A percentile compares a stretch with the other conserved stretches of the same genome.
Conservation (phyloP, 169 alveolate species). For the Amoebophrya sp. region DNA sequence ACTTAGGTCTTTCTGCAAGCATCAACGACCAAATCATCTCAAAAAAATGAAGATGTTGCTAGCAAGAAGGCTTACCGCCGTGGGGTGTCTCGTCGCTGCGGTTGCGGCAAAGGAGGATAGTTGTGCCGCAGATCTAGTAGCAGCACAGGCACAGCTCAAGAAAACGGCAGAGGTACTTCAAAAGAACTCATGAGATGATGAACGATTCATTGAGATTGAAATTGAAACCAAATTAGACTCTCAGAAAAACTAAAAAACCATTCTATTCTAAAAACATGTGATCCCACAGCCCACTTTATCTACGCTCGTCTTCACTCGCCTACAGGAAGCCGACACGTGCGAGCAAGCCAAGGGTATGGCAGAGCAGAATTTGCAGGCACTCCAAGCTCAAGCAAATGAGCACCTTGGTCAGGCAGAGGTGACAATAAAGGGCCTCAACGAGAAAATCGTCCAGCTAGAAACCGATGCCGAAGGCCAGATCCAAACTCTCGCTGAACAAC, state of each 20-base stretch:
- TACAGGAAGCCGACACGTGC: not conserved
- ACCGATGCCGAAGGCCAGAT: not conserved
- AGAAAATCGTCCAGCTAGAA: not conserved
- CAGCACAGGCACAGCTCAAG: not conserved
- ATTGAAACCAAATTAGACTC: not conserved
- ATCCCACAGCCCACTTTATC: too few relatives aligned
- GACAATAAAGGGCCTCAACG: not conserved
- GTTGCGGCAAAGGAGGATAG: too few relatives aligned
- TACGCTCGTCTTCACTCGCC: not conserved
- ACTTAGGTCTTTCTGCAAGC: too few relatives aligned
- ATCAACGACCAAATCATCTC: too few relatives aligned
- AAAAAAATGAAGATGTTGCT: too few relatives aligned
- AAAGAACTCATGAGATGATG: not conserved
- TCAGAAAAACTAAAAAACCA: not conserved
- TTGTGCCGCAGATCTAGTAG: too few relatives aligned
- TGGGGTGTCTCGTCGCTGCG: too few relatives aligned
- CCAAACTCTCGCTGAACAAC: not conserved
- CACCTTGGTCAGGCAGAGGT: not conserved
- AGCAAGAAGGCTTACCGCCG: too few relatives aligned
- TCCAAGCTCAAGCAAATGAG: not conserved
- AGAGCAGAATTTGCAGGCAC: not conserved
- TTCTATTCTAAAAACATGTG: too few relatives aligned
- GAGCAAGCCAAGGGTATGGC: not conserved
- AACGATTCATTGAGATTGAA: not conserved
- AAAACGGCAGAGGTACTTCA: not conserved